Percentiles rank a stretch among this genome's conserved stretches.
Conservation (phyloP, 2,329 filamentous ascomycete species). For the Penicillium sp. region DNA sequence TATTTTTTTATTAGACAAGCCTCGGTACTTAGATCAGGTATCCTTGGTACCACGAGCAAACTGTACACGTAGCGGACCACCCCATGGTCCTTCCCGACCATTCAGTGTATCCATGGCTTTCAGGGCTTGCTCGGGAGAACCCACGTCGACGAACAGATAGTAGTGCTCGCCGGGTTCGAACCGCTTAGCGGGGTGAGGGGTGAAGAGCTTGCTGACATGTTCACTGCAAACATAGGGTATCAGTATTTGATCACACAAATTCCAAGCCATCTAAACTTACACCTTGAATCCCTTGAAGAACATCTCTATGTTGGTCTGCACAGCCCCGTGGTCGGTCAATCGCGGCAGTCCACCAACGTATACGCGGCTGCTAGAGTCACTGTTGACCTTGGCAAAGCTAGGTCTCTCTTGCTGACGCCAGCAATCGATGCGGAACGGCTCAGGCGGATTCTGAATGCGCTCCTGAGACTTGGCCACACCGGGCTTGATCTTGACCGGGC, state of each 20-base stretch:
- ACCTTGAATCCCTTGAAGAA: constrained; percentile 42
- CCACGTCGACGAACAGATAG: constrained; percentile 60
- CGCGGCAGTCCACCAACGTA: constrained; percentile 43
- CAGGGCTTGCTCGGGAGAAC: constrained; percentile 46
- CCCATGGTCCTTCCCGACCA: constrained; percentile 36
- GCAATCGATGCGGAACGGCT: constrained; percentile 32
- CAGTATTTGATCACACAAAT: constrained; percentile 1
- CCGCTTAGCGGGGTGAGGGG: constrained; percentile 49
- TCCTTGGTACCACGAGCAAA: constrained; percentile 32
- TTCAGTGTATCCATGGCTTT: constrained; percentile 43
- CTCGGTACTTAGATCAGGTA: background rate
- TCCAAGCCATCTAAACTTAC: constrained; percentile 19
- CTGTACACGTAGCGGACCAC: constrained; percentile 32
- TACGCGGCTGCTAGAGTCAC: constrained; percentile 36
- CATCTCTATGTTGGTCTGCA: constrained; percentile 36
- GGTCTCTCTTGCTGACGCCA: constrained; percentile 38
- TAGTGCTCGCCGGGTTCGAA: constrained; percentile 50
- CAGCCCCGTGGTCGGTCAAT: constrained; percentile 35
- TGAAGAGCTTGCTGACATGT: constrained; percentile 48
- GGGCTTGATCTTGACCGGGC: constrained; percentile 56
- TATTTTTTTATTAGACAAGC: background rate
- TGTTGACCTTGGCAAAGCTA: constrained; percentile 27
- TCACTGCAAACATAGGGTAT: constrained; percentile 22
- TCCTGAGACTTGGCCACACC: constrained; percentile 49
- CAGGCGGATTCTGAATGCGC: constrained; percentile 18